Base-by-base conservation (phyloP, 371 early-diverging fungal species). In the Rhizopus delemar region DNA sequence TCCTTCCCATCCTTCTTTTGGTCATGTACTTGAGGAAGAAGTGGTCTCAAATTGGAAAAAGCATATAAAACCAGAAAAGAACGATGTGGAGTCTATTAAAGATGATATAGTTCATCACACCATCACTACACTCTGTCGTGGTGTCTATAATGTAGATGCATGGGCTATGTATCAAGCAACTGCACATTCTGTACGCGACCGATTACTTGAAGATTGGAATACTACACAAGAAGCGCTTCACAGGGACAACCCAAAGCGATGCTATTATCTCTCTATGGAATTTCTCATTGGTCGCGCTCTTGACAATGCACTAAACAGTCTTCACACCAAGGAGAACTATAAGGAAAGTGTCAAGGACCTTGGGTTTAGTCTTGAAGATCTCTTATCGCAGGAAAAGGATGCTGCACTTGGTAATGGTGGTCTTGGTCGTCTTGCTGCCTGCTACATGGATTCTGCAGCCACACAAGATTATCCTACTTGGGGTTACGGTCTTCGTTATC, bases 401-500 rank as follows among this genome's bases (percentile, higher is more conserved):
- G 95, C 96, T 8, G 96, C 95, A 4, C 84, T 96, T 16, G 96
- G 96, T 39, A 96, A 96, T 69, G 96, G 96, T 61, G 96, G 96
- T 68, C 76, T 96, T 3, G 94, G 94, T 39, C 91, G 94, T 51
- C 81, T 94, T 46, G 94, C 94, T 6, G 94, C 94, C 36, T 94
- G 94, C 65, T 94, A 90, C 63, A 90, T 94, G 84, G 94, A 95
- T 70, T 90, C 94, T 38, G 68, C 95, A 64, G 96, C 96, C 35
- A 88, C 92, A 46, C 66, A 87, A 33, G 89, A 95, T 74, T 91
- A 90, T 56, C 94, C 96, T 29, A 94, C 89, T 29, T 93, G 93
- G 92, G 93, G 92, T 53, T 91, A 91, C 65, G 91, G 91, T 49
- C 76, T 92, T 36, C 88, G 91, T 38, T 96, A 96, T 82, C 91